These are phyloP conservation scores for Chaetomiaceae sp. DNA, from an alignment of 2,329 filamentous ascomycete genomes.

Conservation along the genomic window DNA sequence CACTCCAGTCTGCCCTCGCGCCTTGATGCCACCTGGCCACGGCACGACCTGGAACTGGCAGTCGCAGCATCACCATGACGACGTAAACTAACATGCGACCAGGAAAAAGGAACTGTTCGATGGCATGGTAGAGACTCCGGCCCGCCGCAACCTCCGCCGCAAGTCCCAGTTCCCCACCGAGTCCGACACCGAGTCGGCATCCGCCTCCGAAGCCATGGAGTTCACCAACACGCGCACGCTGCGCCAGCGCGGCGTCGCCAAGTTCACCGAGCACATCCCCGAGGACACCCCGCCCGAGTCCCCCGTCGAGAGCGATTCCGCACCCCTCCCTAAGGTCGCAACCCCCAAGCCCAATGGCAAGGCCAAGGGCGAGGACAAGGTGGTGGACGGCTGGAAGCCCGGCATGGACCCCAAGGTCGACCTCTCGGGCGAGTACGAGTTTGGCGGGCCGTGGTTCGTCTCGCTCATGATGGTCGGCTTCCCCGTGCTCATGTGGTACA, in stretches of 20 bases:
- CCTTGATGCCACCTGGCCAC: neutral
- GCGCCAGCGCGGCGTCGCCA: conserved; percentile 45
- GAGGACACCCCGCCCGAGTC: conserved; percentile 32
- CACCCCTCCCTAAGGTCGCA: conserved; percentile 16
- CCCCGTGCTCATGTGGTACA: conserved; percentile 96
- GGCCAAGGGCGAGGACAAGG: conserved; percentile 26
- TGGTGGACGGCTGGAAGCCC: conserved; percentile 55
- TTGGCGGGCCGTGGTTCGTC: conserved; percentile 81
- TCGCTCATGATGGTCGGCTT: conserved; percentile 85
- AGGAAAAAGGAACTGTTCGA: conserved; percentile 60
- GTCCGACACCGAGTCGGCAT: conserved; percentile 47
- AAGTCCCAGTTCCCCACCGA: conserved; percentile 47
- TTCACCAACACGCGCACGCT: conserved; percentile 32
- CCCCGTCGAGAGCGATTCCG: conserved; percentile 24
- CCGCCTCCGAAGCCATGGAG: conserved; percentile 40
- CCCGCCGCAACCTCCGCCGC: conserved; percentile 45
- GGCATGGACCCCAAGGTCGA: conserved; percentile 60
- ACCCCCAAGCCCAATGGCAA: conserved; percentile 33
- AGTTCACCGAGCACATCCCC: conserved; percentile 48
- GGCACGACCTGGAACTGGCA: neutral
- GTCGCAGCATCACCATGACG: neutral
- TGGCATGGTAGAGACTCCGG: conserved; percentile 57
- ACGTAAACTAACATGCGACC: neutral
- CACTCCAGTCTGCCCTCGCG: neutral
- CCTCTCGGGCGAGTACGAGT: conserved; percentile 67